Base-by-base conservation (phyloP, 345 rosid genomes). In the Rhodamnia argentea region DNA sequence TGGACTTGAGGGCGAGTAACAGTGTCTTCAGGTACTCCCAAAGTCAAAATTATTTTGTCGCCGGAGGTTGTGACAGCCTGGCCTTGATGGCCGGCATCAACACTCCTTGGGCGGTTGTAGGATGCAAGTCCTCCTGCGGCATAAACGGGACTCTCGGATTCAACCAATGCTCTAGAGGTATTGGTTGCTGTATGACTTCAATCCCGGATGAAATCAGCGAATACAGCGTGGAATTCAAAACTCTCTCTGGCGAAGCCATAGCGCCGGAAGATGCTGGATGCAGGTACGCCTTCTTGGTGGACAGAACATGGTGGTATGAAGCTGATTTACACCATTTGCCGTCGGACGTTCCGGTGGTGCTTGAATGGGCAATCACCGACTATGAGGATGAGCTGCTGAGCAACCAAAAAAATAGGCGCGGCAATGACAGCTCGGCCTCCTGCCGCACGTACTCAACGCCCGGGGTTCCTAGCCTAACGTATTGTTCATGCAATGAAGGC, bases 21-120 rank as follows among this genome's bases (percentile, higher is more conserved):
- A 5, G 0, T 3, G 0, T 0, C 0, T 0, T 29, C 12, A 0
- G 0, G 3, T 62, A 7, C 75, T 62, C 44, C 23, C 10, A 0
- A 40, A 64, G 5, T 1, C 1, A 1, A 29, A 64, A 29, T 5
- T 0, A 0, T 64, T 29, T 64, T 64, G 76, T 64, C 1, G 0
- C 76, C 12, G 76, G 76, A 64, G 23, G 76, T 64, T 64, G 12
- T 29, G 12, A 16, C 42, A 29, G 12, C 42, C 37, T 0, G 23
- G 42, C 76, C 76, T 7, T 64, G 16, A 64, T 64, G 12, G 12
- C 8, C 12, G 8, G 75, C 75, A 1, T 1, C 0, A 10, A 3
- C 14, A 52, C 54, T 6, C 54, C 54, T 6, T 52, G 54, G 74
- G 5, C 1, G 22, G 2, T 62, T 2, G 2, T 15, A 62, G 12